A percentile compares a stretch with the other conserved stretches of the same genome.
Evolutionary conservation across 768 basidiomycete genomes (phyloP).

Genomic region (Zangia roseola): DNA sequence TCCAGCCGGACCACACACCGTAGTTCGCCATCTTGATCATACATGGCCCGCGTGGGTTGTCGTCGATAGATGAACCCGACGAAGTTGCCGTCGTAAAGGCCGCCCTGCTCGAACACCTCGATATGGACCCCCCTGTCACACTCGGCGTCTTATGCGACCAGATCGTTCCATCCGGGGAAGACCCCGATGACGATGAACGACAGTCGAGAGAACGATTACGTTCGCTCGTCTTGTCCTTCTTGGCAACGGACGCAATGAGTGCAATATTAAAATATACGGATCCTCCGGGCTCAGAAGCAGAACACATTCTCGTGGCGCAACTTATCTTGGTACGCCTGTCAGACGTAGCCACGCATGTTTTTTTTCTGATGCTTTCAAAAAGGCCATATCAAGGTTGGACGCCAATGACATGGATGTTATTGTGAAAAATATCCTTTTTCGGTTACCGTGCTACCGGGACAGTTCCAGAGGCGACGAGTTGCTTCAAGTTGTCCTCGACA

Average conservation of each 20-base stretch:
- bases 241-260: slow-evolving; percentile 50
- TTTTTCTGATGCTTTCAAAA: slow-evolving; percentile 3
- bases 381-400: slow-evolving; percentile 52
- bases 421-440: slow-evolving; percentile 52
- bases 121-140: slow-evolving; percentile 59
- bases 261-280: slow-evolving; percentile 45
- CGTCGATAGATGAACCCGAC: slow-evolving; percentile 56
- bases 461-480: slow-evolving; percentile 38
- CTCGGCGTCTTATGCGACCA: slow-evolving; percentile 72
- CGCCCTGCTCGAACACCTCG: slow-evolving; percentile 60
- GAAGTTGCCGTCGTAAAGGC: slow-evolving; percentile 62
- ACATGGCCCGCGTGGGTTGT: slow-evolving; percentile 10
- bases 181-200: slow-evolving; percentile 57
- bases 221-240: slow-evolving; percentile 57
- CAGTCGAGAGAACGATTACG: slow-evolving; percentile 56
- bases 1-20: neutral
- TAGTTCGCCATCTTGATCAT: slow-evolving; percentile 19
- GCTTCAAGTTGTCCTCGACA: slow-evolving; percentile 39
- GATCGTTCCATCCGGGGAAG: slow-evolving; percentile 49
- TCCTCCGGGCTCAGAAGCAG: slow-evolving; percentile 42
- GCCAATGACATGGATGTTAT: slow-evolving; percentile 44
- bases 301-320: slow-evolving; percentile 46
- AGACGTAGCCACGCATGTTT: neutral
- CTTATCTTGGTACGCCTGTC: slow-evolving; percentile 45
- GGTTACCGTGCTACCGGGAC: slow-evolving; percentile 44